Base-by-base conservation (phyloP, 2,329 filamentous ascomycete genomes). In the Rosellinia necatrix region DNA sequence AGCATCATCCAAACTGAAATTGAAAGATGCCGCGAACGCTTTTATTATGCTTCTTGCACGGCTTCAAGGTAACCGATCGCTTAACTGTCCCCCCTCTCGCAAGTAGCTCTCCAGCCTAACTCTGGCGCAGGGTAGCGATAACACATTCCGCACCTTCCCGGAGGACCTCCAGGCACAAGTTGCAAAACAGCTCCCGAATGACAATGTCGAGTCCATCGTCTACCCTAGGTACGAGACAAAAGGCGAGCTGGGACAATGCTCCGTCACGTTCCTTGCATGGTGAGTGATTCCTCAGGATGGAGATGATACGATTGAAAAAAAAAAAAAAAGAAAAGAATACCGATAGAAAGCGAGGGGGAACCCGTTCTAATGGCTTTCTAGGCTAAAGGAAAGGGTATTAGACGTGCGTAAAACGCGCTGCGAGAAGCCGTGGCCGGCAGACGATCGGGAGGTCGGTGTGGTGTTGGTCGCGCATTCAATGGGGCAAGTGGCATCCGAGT, bases 391-490 rank as follows among this genome's bases (percentile, higher is more conserved):
- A 68, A 85, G 86, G 61, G 89, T 96, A 32, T 91, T 93, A 70
- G 88, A 92, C 43, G 77, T 93, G 13, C 73, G 80, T 58, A 91
- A 96, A 70, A 83, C 85, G 55, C 83, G 83, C 27, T 84, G 87
- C 58, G 79, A 81, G 21, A 90, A 85, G 1, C 86, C 89, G 8
- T 91, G 88, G 67, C 91, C 91, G 1, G 91, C 90, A 1, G 81
- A 89, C 41, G 89, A 96, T 64, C 86, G 89, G n/a, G 86, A 87
- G 0, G 90, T 96, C 7, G 87, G 87, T 56, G 88, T 91, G 2
- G 78, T 96, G 34, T 78, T 96, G 1, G 79, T 94, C 22, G 91
- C 91, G 1, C 92, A 96, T 71, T 92, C 89, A 3, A 96, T 86
- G 87, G 88, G 88, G 80, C 80, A 65, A 61, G 75, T 43, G 7